Base-by-base conservation (phyloP, 2,329 filamentous ascomycete genomes). In the Elsinoe perseae region DNA sequence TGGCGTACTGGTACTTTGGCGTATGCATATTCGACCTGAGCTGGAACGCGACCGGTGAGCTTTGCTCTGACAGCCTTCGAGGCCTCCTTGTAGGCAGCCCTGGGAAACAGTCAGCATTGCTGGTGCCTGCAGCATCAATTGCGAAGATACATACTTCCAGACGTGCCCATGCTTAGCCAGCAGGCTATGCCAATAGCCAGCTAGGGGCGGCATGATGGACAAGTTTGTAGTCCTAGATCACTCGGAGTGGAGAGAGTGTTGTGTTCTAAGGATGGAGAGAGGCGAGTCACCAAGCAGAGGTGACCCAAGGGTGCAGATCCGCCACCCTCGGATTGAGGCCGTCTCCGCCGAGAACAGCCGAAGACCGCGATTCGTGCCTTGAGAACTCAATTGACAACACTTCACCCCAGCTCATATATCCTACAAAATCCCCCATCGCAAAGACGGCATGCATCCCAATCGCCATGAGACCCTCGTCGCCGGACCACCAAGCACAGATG, bases 1-100 rank as follows among this genome's bases (percentile, higher is more conserved):
- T 85, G 82, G 38, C 76, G 76, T 7, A 77, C 74, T 27, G 75
- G 70, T 61, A 77, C 76, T 61, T 81, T 80, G 34, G 77, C 79
- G 62, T 83, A 79, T 23, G 80, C 74, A 16, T 83, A 82, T 66
- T 86, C 77, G 50, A 84, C 70, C 64, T 80, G 73, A 23, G 69
- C 69, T 61, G 75, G 67, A 18, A 73, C 65, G 59, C 77, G 72
- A 56, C 73, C 60, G 40, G 60, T 56, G 50, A 67, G 50, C 56
- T 65, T 64, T 18, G 62, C 64, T 56, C 69, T 65, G 50, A 70
- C 36, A 25, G 63, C 63, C 25, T 61, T 61, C 16, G 63, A 42
- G 44, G 59, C 64, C 50, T 65, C 64, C 54, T 61, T 60, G 20
- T 63, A 60, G 55, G 63, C 64, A n/a, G 64, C 61, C 57, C 61